Evolutionary conservation across 2,329 filamentous ascomycete genomes (phyloP).

Genomic region (Fusarium sp.): DNA sequence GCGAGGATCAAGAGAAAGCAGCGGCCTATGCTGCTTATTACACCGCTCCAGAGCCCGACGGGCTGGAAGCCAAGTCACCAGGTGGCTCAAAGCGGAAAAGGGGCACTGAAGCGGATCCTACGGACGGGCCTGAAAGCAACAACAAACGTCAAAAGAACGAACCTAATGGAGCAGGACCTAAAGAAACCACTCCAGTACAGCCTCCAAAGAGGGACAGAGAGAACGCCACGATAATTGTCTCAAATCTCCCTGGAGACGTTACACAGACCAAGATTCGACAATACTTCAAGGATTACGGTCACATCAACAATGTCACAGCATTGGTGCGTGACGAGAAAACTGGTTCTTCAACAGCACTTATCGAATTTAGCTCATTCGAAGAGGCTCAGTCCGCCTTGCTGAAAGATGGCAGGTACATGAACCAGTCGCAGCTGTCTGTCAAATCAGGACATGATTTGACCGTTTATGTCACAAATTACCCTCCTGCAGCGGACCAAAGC

Average conservation of each 20-base stretch:
- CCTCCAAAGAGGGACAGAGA: slow-evolving; percentile 84
- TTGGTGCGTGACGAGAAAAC: slow-evolving; percentile 67
- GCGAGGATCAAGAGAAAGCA: slow-evolving; percentile 71
- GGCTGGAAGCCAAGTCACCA: slow-evolving; percentile 49
- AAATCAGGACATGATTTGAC: slow-evolving; percentile 81
- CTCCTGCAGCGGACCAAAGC: slow-evolving; percentile 76
- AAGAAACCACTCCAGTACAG: slow-evolving; percentile 39
- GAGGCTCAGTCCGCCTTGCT: slow-evolving; percentile 85
- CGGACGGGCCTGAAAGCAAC: slow-evolving; percentile 55
- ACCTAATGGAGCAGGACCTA: slow-evolving; percentile 45
- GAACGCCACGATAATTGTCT: slow-evolving; percentile 85
- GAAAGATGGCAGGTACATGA: slow-evolving; percentile 82
- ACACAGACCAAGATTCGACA: slow-evolving; percentile 81
- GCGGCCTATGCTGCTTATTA: slow-evolving; percentile 61
- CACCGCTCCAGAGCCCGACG: slow-evolving; percentile 44
- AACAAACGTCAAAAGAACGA: slow-evolving; percentile 75
- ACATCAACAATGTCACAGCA: slow-evolving; percentile 80
- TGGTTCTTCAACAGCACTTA: slow-evolving; percentile 75
- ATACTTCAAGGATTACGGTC: slow-evolving; percentile 92
- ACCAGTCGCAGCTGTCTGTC: slow-evolving; percentile 78
- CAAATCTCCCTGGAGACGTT: slow-evolving; percentile 76
- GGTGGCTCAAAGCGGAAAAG: slow-evolving; percentile 78
- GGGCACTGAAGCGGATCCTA: slow-evolving; percentile 64
- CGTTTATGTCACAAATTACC: slow-evolving; percentile 91
- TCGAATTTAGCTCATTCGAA: slow-evolving; percentile 86